phyloP scores from a whole-genome alignment of 208 protist genomes.

The Zelonia costaricensis region DNA sequence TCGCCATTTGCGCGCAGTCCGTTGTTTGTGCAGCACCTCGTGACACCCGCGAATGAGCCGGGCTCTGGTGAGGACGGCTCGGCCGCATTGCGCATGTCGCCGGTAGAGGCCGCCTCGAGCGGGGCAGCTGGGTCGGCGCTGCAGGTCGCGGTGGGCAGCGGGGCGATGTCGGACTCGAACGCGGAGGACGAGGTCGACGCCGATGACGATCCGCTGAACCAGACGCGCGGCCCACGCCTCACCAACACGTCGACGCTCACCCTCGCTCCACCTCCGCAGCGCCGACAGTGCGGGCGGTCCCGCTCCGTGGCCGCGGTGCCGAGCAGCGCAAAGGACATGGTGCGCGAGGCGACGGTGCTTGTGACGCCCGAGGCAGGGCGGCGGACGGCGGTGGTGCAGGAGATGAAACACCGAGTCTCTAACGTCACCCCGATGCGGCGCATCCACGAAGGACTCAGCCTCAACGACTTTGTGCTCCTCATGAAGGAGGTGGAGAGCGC shows the following conservation, averaged over 20 bases:
- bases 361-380: slow-evolving; percentile 43
- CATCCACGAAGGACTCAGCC: slow-evolving; percentile 50
- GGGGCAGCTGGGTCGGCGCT: too few relatives aligned
- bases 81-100: background rate
- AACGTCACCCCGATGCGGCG: slow-evolving; percentile 57
- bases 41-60: background rate
- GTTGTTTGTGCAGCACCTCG: background rate
- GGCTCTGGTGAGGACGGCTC: background rate
- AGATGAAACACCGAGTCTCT: slow-evolving; percentile 39
- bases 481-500: slow-evolving; percentile 45
- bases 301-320: slow-evolving; percentile 1
- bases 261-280: background rate
- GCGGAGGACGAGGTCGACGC: background rate
- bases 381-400: slow-evolving; percentile 34
- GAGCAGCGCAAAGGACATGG: slow-evolving; percentile 7
- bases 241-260: background rate
- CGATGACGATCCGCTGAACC: background rate
- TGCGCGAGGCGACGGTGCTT: slow-evolving; percentile 33
- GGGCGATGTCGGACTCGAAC: background rate
- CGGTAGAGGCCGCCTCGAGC: background rate
- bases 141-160: background rate
- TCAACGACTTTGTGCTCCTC: slow-evolving; percentile 39
- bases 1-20: background rate
- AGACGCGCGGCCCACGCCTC: too few relatives aligned
- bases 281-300: background rate